Evolutionary conservation across 139 green algal species (phyloP), one percentile per base, ranked within the genome.

Genomic region (Axilococcus clingmanii): DNA sequence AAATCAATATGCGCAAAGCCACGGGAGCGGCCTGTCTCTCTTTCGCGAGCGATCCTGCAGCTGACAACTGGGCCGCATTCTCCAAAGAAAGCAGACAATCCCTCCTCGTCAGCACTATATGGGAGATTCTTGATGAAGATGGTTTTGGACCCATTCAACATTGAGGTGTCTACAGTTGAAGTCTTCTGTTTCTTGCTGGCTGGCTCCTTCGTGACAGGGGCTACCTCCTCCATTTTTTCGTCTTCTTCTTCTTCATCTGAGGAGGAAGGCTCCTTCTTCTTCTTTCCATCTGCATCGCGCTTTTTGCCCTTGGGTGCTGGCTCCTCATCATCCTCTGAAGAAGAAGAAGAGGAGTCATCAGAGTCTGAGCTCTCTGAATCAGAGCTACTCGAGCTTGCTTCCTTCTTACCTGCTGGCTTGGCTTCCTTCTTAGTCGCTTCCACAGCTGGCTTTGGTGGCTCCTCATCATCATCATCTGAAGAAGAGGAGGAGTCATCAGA

Each of bases 1-100:
- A 89, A 89, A 23, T 83, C 53, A 20, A 89, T 56, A 65, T 89
- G 80, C 8, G 52, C 77, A 63, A 89, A 89, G 36, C 80, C 80
- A 27, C 59, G 50, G 22, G 76, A 32, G 19, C 68, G 53, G 42
- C 73, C 76, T n/a, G n/a, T n/a, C 32, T 85, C 71, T 41, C 72
- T 57, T 52, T 69, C 75, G 29, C 55, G 42, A 8, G 76, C 78
- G 37, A 88, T 72, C 42, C 79, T 73, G 29, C 79, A 69, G 22
- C 65, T 42, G 4, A 32, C 16, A 29, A 44, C 23, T 20, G 27
- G 41, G 3, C 38, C 25, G 30, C 45, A 31, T 30, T 69, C 48
- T 8, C 17, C 46, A 29, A 85, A 76, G 61, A 78, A 78, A 22
- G 61, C 55, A 5, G 11, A n/a, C 3, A 84, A 31, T 22, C 37